Evolutionary conservation across 768 basidiomycete genomes (phyloP).

Genomic region (Kwoniella botswanensis): DNA sequence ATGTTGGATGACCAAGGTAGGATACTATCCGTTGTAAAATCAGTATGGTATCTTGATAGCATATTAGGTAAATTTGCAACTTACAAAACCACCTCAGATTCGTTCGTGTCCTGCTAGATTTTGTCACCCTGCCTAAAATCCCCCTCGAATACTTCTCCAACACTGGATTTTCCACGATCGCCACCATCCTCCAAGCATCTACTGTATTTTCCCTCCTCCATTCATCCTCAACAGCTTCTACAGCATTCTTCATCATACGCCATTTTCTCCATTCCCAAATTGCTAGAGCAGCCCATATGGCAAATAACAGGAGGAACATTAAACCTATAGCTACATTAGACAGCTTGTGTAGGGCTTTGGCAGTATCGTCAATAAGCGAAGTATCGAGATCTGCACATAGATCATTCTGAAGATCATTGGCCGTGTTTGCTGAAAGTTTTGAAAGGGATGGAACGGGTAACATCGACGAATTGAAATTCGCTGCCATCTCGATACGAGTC

Average conservation of each 20-base stretch:
- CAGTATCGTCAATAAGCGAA: conserved; percentile 83
- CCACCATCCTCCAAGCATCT: conserved; percentile 52
- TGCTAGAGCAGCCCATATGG: conserved; percentile 75
- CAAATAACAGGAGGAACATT: conserved; percentile 71
- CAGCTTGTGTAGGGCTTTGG: conserved; percentile 74
- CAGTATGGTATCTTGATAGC: not conserved
- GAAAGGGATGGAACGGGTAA: conserved; percentile 71
- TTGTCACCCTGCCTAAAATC: conserved; percentile 35
- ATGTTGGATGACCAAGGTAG: conserved; percentile 89
- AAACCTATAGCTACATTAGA: conserved; percentile 79
- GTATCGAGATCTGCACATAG: conserved; percentile 82
- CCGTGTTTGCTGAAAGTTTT: conserved; percentile 32
- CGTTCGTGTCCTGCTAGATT: conserved; percentile 62
- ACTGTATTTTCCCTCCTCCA: conserved; percentile 35
- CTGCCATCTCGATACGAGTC: conserved; percentile 73
- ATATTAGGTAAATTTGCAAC: conserved; percentile 22
- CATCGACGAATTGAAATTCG: conserved; percentile 68
- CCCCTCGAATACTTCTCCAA: conserved; percentile 50
- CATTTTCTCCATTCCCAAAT: conserved; percentile 89
- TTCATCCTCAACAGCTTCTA: conserved; percentile 43
- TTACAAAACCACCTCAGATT: conserved; percentile 79
- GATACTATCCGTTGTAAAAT: conserved; percentile 60
- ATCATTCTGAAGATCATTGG: conserved; percentile 34
- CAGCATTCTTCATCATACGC: conserved; percentile 58
- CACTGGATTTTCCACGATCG: conserved; percentile 56